Base-by-base conservation (phyloP, 148 eudicot species). In the Vaccinium vitisidaea region DNA sequence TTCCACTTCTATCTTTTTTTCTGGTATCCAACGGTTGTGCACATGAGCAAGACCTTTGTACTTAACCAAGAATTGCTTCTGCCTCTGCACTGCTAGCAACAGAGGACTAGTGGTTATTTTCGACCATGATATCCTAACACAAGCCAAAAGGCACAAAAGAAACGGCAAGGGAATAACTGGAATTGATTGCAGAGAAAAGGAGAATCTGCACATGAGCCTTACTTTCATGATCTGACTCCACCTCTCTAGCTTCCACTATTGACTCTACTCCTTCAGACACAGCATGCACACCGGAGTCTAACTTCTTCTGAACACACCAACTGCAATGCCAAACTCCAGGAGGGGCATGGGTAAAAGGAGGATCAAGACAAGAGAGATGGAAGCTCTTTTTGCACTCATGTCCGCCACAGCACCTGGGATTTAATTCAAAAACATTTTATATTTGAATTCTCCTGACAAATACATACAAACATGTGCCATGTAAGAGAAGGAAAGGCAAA, bases 281-380 rank as follows among this genome's bases (percentile, higher is more conserved):
- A 76, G 80, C 71, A 84, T 88, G 39, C 63, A 84, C 53, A 43
- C 86, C 84, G 30, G 15, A 54, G 36, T 84, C 18, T 52, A 86
- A 84, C 83, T 86, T 88, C 59, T 81, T 84, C 48, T 82, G 67
- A 13, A 74, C 85, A 84, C 90, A 88, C 88, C 84, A 86, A 69
- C 56, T 52, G 70, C 90, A 88, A 71, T 85, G 83, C 90, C 90
- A 88, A 78, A 80, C 63, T 69, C 88, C 88, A 30, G 86, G 88
- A 77, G 86, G 88, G 19, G 39, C 61, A 80, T 25, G 80, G 10
- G 21, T 58, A 43, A 86, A 71, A 55, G 86, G 86, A 54, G 88
- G 88, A 54, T 79, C 78, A 43, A 86, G 79, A 48, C 88, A 86
- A 55, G 74, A 49, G 19, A 84, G 84, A 73, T 86, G 90, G 82